Evolutionary conservation across 805 yeast species (phyloP), one percentile per base, ranked within the genome.

Genomic region (Schwanniomyces vanrijiae): DNA sequence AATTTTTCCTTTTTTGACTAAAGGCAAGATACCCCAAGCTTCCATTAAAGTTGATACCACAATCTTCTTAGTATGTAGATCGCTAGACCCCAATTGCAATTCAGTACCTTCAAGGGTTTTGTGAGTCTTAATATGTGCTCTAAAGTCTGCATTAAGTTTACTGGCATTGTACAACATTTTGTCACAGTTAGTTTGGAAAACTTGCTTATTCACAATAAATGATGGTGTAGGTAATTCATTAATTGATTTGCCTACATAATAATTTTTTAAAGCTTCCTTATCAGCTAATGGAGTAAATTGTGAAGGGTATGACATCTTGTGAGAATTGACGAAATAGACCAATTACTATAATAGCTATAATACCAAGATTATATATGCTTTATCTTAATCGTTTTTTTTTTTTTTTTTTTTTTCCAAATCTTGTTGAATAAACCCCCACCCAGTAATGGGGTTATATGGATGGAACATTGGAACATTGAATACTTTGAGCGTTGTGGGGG

Each of bases 91-190:
- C 59, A 84, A 60, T 64, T 84, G 87, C 37, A 77, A 60, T 19
- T 62, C 55, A 2, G 82, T 68, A 5, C 88, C 90, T 53, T 83
- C 86, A 9, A 71, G 52, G 1, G 87, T 77, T 60, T 88, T 87
- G 61, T 85, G 90, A 0, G 94, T 88, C 63, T 87, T 87, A 19
- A 87, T 81, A 59, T 86, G 90, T 3, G 87, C 84, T 49, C 95
- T 71, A 60, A 86, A 86, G 16, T 62, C 68, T 5, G 72, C 71
- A 2, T 55, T 50, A 25, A 82, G 56, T 1, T 59, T 58, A 1
- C 51, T 44, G 0, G 83, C 79, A 46, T 72, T 73, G 5, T 57
- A 54, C 7, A 81, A 68, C 88, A 83, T 81, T 25, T 61, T 61
- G 8, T 64, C 65, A 51, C 82, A 73, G 57, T 84, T 84, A 14